These are phyloP conservation scores for Leishmania major DNA, from an alignment of 208 protist genomes.

Conservation along the genomic window DNA sequence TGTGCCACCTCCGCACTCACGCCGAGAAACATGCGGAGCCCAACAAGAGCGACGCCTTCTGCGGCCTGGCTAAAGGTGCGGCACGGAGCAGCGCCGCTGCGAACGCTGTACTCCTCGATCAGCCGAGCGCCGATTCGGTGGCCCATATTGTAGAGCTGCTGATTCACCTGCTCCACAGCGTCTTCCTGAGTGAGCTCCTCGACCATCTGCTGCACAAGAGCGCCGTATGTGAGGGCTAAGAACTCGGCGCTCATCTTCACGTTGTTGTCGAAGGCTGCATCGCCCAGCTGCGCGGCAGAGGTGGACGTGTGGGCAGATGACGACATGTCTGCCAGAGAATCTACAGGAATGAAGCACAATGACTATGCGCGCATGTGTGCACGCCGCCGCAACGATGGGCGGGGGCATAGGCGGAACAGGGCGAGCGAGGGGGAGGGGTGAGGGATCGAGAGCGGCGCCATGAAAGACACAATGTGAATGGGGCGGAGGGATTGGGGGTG, in stretches of 20 bases:
- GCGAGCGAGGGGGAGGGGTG: background rate
- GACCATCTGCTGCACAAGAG: constrained; percentile 96
- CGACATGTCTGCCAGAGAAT: constrained; percentile 14
- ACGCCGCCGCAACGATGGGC: background rate
- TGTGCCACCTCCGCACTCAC: constrained; percentile 85
- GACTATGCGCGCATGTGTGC: background rate
- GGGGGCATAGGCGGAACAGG: background rate
- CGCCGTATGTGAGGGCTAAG: constrained; percentile 97
- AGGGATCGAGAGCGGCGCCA: background rate
- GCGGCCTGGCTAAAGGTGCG: constrained; percentile 94
- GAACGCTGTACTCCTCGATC: constrained; percentile 97
- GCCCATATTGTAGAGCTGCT: constrained; percentile 96
- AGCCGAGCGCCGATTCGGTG: constrained; percentile 97
- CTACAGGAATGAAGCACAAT: background rate
- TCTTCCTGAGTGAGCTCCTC: constrained; percentile 92
- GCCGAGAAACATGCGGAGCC: constrained; percentile 97
- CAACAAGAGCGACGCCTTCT: constrained; percentile 94
- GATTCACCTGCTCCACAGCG: constrained; percentile 95
- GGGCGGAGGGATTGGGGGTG: background rate
- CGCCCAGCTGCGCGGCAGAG: constrained; percentile 56
- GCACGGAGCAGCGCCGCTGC: constrained; percentile 83
- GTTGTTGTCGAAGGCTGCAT: constrained; percentile 66
- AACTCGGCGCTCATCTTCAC: constrained; percentile 95
- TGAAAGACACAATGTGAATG: background rate
- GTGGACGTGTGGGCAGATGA: constrained; percentile 6